Evolutionary conservation across 2,329 filamentous ascomycete species (phyloP).

Genomic region (Scortechinia acanthostroma): DNA sequence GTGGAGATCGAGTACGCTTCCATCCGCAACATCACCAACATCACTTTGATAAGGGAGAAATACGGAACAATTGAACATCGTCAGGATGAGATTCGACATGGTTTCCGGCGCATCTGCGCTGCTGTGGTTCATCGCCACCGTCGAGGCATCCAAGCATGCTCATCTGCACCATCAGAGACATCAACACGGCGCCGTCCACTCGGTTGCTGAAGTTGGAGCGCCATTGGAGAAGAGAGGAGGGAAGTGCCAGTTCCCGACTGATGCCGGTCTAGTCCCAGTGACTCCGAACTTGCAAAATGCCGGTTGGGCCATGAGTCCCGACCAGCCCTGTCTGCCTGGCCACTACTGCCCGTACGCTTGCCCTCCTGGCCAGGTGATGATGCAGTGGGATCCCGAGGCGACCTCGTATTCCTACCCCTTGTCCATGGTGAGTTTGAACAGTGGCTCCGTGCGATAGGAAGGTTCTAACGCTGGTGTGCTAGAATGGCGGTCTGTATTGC

Average conservation of each 20-base stretch:
- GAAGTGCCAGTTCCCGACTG: conserved; percentile 56
- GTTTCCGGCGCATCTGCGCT: neutral
- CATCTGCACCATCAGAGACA: neutral
- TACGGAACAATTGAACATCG: neutral
- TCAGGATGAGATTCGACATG: neutral
- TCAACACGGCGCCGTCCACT: neutral
- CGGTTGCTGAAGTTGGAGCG: neutral
- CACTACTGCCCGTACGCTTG: conserved; percentile 74
- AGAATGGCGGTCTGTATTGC: conserved; percentile 73
- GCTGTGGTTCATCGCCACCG: neutral
- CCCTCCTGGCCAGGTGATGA: conserved; percentile 68
- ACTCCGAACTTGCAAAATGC: conserved; percentile 59
- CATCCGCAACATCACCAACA: too few species aligned
- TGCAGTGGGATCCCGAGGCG: conserved; percentile 70
- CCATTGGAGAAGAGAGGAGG: conserved; percentile 40
- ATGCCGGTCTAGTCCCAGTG: conserved; percentile 60
- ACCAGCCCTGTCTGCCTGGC: conserved; percentile 60
- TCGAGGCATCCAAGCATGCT: neutral
- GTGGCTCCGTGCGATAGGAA: too few species aligned
- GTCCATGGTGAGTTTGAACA: conserved; percentile 66
- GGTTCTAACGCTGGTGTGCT: too few species aligned
- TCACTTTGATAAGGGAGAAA: too few species aligned
- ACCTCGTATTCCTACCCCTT: conserved; percentile 56
- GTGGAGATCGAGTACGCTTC: too few species aligned
- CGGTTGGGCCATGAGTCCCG: conserved; percentile 75